phyloP scores from a whole-genome alignment of 1,284 basidiomycete species.

The Phellinidium pouzarii region DNA sequence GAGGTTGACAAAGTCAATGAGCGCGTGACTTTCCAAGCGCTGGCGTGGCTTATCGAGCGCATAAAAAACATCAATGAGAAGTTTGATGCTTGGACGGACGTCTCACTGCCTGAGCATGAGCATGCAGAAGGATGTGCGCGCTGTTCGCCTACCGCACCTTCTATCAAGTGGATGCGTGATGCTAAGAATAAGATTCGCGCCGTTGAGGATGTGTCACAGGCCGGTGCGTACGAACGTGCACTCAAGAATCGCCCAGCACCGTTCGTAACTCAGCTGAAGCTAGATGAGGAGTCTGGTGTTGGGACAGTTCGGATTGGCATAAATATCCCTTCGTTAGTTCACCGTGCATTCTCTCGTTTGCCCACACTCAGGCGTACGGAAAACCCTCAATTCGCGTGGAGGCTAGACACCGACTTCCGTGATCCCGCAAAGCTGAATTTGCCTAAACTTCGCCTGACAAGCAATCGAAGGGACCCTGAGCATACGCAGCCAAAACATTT shows the following conservation, averaged over 20 bases:
- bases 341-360: conserved; percentile 79
- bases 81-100: conserved; percentile 54
- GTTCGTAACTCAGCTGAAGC: conserved; percentile 81
- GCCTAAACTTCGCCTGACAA: conserved; percentile 62
- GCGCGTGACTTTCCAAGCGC: conserved; percentile 68
- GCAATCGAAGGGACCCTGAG: conserved; percentile 73
- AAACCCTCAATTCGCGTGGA: conserved; percentile 64
- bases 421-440: conserved; percentile 56
- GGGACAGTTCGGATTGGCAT: conserved; percentile 82
- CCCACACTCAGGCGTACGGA: conserved; percentile 52
- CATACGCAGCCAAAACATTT: conserved; percentile 79
- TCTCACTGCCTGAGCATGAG: conserved; percentile 34
- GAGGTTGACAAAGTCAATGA: conserved; percentile 85
- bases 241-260: conserved; percentile 83
- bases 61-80: conserved; percentile 66
- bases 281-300: conserved; percentile 48
- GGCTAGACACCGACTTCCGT: conserved; percentile 71
- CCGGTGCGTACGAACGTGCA: conserved; percentile 81
- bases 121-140: conserved; percentile 45
- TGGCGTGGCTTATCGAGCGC: conserved; percentile 85
- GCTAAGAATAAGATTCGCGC: conserved; percentile 54
- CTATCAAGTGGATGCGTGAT: conserved; percentile 67
- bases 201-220: conserved; percentile 77
- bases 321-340: conserved; percentile 82
- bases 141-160: conserved; percentile 76